Conservation (phyloP, 169 alveolate species). For the Plasmodium falciparum region DNA sequence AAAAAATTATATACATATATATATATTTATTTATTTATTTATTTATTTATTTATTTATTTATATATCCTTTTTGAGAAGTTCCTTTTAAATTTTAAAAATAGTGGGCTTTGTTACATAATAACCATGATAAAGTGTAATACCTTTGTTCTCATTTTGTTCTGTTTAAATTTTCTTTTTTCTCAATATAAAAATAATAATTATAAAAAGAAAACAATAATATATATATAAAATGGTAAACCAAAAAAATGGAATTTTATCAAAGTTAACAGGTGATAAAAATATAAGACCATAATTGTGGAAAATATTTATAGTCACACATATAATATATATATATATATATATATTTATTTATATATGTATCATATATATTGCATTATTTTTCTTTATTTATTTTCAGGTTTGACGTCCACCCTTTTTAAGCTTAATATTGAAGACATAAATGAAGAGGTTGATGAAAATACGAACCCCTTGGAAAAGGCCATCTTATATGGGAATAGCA, state of each 20-base stretch:
- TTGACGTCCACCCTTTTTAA: constrained; percentile 25
- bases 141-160: neutral
- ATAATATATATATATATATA: neutral
- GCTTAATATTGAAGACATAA: constrained; percentile 28
- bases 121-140: neutral
- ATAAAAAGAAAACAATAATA: neutral
- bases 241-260: constrained; percentile 38
- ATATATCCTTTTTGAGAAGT: no score
- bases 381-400: constrained; percentile 8
- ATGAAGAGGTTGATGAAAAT: constrained; percentile 61
- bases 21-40: no score
- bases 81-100: no score
- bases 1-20: no score
- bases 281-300: neutral
- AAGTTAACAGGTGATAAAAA: constrained; percentile 59
- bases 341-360: neutral
- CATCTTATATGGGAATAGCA: constrained; percentile 47
- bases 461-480: constrained; percentile 44
- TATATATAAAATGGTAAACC: constrained; percentile 45
- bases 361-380: neutral
- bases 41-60: no score
- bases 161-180: neutral
- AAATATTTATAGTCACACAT: neutral
- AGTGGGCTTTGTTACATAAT: neutral
- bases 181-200: neutral